Evolutionary conservation across 768 basidiomycete genomes (phyloP), one percentile per base, ranked within the genome.

Genomic region (Hirschioporus abietinus): DNA sequence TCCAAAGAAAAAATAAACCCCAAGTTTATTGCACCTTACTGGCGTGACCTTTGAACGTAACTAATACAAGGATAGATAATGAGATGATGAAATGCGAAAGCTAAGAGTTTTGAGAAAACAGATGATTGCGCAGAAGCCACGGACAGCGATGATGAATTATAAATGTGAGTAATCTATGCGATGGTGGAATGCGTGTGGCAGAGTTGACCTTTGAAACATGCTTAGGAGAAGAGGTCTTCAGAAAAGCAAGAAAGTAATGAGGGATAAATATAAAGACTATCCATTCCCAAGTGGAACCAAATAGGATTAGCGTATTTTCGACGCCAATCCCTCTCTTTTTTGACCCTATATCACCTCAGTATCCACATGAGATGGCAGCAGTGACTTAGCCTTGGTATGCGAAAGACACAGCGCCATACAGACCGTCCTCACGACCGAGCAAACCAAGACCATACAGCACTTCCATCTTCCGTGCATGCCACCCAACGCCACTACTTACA

Each of bases 381-480:
- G 12, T 1, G 6, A 20, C 42, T 83, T 74, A 97, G 34, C 94
- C 93, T 71, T 94, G 93, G 77, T 95, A 96, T 9, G 95, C 95
- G 76, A 96, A 98, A 0, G 94, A 93, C 20, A 95, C 93, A 15
- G 93, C 95, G 23, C 95, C 95, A 68, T 96, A 97, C 65, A 99
- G 76, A 2, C 96, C 96, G 69, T 96, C 93, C 76, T 96, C 95
- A 27, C 93, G 86, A 5, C 95, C 95, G 12, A 96, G 79, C 87
- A 98, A 88, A 15, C 96, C 96, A 72, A 90, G 83, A 3, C 95
- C 96, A 72, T 92, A 90, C 66, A 99, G 76, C 25, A 93, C 92
- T 86, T 97, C 95, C 93, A 97, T 95, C 79, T 99, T 99, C 66
- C 96, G 80, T 24, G 92, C 88, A 78, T 97, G 95, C 95, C 96